Percentiles rank a stretch among this genome's conserved stretches.
Evolutionary conservation across 306 rosid species (phyloP).

Genomic region (Inga laurina): DNA sequence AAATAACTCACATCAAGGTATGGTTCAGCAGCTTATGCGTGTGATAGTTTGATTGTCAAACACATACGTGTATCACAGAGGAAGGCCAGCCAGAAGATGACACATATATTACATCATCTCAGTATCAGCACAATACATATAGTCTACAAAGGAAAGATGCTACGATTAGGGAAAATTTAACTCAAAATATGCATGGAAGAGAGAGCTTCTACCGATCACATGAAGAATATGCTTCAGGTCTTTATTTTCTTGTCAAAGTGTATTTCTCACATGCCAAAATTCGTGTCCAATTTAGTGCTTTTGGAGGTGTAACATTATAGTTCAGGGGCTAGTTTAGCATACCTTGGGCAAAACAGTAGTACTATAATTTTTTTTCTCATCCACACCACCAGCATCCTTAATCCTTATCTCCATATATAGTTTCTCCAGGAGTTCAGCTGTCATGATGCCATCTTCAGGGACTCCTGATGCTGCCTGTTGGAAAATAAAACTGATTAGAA

Average conservation of each 20-base stretch:
- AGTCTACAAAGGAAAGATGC: neutral
- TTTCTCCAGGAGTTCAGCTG: slow-evolving; percentile 71
- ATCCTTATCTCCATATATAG: slow-evolving; percentile 41
- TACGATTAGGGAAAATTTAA: neutral
- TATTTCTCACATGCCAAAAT: neutral
- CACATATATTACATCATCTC: neutral
- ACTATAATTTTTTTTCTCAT: slow-evolving; percentile 31
- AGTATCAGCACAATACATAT: neutral
- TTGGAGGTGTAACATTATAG: neutral
- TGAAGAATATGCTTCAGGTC: neutral
- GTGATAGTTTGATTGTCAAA: slow-evolving; percentile 12
- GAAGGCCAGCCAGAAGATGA: neutral
- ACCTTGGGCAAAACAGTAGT: slow-evolving; percentile 47
- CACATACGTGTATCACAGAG: neutral
- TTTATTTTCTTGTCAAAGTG: neutral
- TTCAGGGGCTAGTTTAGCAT: slow-evolving; percentile 20
- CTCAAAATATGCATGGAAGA: neutral
- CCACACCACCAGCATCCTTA: slow-evolving; percentile 33
- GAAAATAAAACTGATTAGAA: slow-evolving; percentile 29
- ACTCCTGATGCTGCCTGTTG: slow-evolving; percentile 63
- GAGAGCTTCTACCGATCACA: neutral
- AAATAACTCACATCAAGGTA: slow-evolving; percentile 22
- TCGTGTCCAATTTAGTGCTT: neutral
- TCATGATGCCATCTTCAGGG: slow-evolving; percentile 85
- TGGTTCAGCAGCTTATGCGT: slow-evolving; percentile 10